Evolutionary conservation across 2,329 filamentous ascomycete species (phyloP).

Genomic region (Sporothrix inflata): DNA sequence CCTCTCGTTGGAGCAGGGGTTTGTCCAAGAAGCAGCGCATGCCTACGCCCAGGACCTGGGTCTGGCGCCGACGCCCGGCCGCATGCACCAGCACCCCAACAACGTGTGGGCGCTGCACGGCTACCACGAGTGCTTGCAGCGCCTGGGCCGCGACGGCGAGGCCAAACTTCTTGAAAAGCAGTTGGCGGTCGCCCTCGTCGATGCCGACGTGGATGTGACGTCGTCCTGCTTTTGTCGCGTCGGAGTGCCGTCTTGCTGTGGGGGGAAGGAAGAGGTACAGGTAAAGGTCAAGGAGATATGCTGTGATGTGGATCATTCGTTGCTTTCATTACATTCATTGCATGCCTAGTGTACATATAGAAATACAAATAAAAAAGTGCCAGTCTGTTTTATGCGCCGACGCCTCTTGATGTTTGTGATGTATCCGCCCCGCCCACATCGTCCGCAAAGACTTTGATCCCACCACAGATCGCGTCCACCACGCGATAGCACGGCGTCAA

Average conservation of each 20-base stretch:
- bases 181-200: slow-evolving; percentile 3
- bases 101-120: slow-evolving; percentile 66
- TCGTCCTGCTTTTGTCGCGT: slow-evolving; percentile 45
- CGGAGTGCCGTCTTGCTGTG: slow-evolving; percentile 20
- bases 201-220: slow-evolving; percentile 40
- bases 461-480: slow-evolving; percentile 17
- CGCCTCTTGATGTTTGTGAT: not conserved
- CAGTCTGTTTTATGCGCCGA: not conserved
- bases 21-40: slow-evolving; percentile 47
- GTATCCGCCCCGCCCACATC: not conserved
- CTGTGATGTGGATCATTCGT: slow-evolving; percentile 9
- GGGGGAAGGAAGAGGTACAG: not conserved
- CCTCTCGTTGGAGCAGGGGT: slow-evolving; percentile 57
- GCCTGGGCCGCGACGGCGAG: slow-evolving; percentile 42
- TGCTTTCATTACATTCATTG: slow-evolving; percentile 3
- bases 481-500: slow-evolving; percentile 28
- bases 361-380: not conserved
- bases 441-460: slow-evolving; percentile 22
- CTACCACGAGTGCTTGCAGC: slow-evolving; percentile 59
- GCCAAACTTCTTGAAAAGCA: slow-evolving; percentile 19
- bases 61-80: slow-evolving; percentile 33
- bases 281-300: slow-evolving; percentile 2
- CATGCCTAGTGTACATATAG: slow-evolving; percentile 14
- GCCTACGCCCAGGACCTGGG: slow-evolving; percentile 54
- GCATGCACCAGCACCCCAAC: slow-evolving; percentile 54